Base-by-base conservation (phyloP, 2,329 filamentous ascomycete species). In the Diaporthe longicolla region DNA sequence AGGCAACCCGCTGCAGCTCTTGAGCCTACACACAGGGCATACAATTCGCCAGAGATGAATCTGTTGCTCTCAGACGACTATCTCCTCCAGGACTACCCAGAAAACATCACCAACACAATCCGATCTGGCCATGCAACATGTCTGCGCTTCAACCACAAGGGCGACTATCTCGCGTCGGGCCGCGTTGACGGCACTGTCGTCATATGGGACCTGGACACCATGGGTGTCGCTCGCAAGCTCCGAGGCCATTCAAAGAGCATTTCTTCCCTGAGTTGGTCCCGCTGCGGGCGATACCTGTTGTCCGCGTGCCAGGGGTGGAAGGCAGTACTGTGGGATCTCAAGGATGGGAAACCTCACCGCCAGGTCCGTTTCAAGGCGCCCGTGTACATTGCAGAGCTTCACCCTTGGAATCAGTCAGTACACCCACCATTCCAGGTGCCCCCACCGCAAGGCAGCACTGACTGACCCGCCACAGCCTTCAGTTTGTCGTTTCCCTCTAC, bases 291-390 rank as follows among this genome's bases (percentile, higher is more conserved):
- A 77, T 98, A 98, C 83, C 88, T 99, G 70, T 89, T 99, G 73
- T 98, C 95, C 74, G 94, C 95, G 15, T 97, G 95, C 58, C 95
- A 98, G 82, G 97, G 98, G 80, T 98, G 96, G 94, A 97, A 97
- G 84, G 95, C 94, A 76, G 95, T 98, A 68, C 88, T 99, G 0
- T 99, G 97, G 97, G 97, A 99, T 83, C 87, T 99, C 74, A 89
- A 89, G 71, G 87, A 90, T 74, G 88, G 90, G 61, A 88, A 93
- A 80, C 87, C 94, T 74, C 87, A 95, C 79, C 93, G 95, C 77
- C 95, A 94, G 78, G 93, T 98, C 79, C 93, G 95, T 77, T 98
- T 99, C 80, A 93, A 96, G 77, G 95, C 95, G 4, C 95, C 96
- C 0, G 94, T 98, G 45, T 99, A 98, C 84, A 97, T 97, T 78